Conservation (phyloP, 306 rosid genomes). For the Dalbergia cultrata region DNA sequence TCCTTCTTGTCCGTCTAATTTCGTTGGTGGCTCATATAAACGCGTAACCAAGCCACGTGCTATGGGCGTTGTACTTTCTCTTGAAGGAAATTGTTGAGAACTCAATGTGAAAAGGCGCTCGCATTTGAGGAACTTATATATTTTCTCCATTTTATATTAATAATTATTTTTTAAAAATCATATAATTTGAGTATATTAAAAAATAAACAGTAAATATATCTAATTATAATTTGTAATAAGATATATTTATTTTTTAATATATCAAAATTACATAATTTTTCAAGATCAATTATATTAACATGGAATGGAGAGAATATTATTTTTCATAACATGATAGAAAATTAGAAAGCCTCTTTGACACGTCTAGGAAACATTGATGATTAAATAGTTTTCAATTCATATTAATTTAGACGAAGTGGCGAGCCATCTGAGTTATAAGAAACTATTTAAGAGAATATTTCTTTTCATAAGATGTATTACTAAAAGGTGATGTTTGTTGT, state of each 20-base stretch:
- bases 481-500: background rate
- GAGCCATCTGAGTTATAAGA: background rate
- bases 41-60: constrained; percentile 6
- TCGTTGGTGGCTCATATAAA: background rate
- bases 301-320: no score
- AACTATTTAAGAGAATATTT: background rate
- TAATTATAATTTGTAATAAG: no score
- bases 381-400: background rate
- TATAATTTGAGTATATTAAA: no score
- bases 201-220: no score
- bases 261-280: no score
- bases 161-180: no score
- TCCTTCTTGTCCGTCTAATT: background rate
- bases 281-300: no score
- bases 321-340: background rate
- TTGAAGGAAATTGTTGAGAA: background rate
- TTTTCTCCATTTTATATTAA: no score
- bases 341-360: background rate
- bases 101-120: background rate
- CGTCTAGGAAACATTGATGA: background rate
- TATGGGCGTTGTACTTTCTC: background rate
- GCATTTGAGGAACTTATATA: background rate
- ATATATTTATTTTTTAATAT: no score
- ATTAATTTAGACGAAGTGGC: background rate
- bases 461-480: background rate